These are phyloP conservation scores for Thraustotheca clavata DNA, from an alignment of 352 stramenopile species.

Conservation along the genomic window DNA sequence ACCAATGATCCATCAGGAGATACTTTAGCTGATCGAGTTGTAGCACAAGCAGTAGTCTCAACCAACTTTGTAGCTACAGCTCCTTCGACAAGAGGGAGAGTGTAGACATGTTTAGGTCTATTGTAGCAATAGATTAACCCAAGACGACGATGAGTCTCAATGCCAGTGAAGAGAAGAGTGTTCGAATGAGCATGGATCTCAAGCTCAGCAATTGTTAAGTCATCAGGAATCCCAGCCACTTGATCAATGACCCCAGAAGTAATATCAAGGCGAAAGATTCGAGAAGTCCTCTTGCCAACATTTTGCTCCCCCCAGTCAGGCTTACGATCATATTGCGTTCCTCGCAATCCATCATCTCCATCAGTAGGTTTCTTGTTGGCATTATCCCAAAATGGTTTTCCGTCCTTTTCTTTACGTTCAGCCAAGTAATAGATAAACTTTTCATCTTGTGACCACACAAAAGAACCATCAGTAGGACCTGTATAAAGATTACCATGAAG, in stretches of 20 bases:
- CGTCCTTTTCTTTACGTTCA: constrained; percentile 48
- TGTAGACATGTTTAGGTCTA: constrained; percentile 55
- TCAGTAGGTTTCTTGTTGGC: constrained; percentile 31
- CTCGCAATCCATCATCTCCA: constrained; percentile 25
- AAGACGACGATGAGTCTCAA: constrained; percentile 47
- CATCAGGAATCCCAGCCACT: constrained; percentile 42
- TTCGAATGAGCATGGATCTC: constrained; percentile 47
- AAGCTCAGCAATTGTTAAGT: constrained; percentile 59
- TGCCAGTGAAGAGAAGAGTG: constrained; percentile 55
- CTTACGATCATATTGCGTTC: constrained; percentile 57
- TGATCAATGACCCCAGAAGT: constrained; percentile 50
- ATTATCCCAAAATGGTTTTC: constrained; percentile 45
- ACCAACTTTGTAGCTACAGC: not conserved
- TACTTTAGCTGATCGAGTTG: constrained; percentile 49
- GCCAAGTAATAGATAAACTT: constrained; percentile 61
- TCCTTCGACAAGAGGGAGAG: constrained; percentile 28
- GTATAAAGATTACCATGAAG: constrained; percentile 61
- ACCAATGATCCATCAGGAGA: constrained; percentile 55
- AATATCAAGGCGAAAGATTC: constrained; percentile 59
- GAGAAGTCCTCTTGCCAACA: constrained; percentile 56
- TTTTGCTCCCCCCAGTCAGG: constrained; percentile 84
- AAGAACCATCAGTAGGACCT: constrained; percentile 56
- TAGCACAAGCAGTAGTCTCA: not conserved
- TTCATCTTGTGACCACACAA: constrained; percentile 71
- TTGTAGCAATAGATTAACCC: constrained; percentile 87